These are phyloP conservation scores for Diospyros kaki DNA, from an alignment of 148 eudicot genomes.

Conservation along the genomic window DNA sequence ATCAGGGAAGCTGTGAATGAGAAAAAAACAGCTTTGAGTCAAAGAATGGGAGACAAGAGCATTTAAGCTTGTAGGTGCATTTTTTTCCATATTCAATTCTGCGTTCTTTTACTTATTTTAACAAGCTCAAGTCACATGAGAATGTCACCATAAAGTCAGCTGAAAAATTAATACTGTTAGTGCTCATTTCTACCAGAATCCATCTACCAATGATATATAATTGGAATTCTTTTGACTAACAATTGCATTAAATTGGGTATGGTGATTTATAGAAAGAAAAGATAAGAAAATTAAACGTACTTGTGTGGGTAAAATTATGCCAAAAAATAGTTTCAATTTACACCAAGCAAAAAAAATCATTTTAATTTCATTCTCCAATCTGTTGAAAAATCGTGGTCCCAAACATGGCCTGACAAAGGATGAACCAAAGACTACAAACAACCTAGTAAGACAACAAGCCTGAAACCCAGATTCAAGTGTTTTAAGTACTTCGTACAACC, in stretches of 20 bases:
- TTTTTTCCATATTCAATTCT: not conserved
- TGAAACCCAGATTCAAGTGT: slow-evolving; percentile 8
- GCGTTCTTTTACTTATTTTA: no score
- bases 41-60: not conserved
- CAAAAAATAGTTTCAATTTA: no score
- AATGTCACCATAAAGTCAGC: not conserved
- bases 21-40: not conserved
- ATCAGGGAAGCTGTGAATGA: slow-evolving; percentile 26
- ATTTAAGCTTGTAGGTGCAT: not conserved
- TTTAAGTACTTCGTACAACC: not conserved
- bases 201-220: not conserved
- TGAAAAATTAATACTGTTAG: not conserved
- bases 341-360: no score
- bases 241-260: not conserved
- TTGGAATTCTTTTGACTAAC: slow-evolving; percentile 30
- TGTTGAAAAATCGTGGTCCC: no score
- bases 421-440: no score
- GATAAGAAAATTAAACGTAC: no score
- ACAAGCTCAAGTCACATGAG: not conserved
- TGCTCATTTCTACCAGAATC: slow-evolving; percentile 1
- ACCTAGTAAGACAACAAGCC: not conserved
- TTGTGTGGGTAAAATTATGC: no score
- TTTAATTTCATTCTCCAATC: no score
- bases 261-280: no score
- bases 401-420: no score